Percentiles rank a stretch among this genome's conserved stretches.
These are phyloP conservation scores for Backusella mclennaniae DNA, from an alignment of 192 early-diverging fungal species.

Conservation along the genomic window DNA sequence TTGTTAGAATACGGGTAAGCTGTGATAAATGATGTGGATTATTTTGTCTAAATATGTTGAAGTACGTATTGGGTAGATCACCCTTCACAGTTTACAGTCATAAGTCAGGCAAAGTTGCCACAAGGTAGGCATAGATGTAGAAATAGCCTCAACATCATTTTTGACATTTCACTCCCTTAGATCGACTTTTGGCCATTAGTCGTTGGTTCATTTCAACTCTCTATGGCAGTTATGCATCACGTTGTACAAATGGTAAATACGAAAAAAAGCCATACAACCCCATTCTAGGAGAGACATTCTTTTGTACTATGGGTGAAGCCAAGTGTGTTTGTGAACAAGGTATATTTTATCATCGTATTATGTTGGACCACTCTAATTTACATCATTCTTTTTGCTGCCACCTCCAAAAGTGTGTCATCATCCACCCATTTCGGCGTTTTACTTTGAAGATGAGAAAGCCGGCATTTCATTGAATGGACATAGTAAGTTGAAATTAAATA, in stretches of 20 bases:
- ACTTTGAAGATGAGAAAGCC: constrained; percentile 60
- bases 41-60: not conserved
- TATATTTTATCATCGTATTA: not conserved
- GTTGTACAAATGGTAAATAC: constrained; percentile 60
- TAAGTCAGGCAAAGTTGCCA: constrained; percentile 50
- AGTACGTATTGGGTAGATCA: constrained; percentile 43
- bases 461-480: constrained; percentile 68
- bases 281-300: constrained; percentile 64
- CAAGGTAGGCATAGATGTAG: constrained; percentile 28
- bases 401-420: constrained; percentile 57
- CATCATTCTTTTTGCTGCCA: not conserved
- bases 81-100: constrained; percentile 53
- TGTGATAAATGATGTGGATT: not conserved
- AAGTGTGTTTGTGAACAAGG: constrained; percentile 63
- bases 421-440: constrained; percentile 70
- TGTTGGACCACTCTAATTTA: not conserved
- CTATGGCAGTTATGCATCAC: constrained; percentile 74
- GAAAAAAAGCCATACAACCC: constrained; percentile 76
- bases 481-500: constrained; percentile 25
- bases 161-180: constrained; percentile 29
- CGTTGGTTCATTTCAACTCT: constrained; percentile 84
- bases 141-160: too few relatives aligned
- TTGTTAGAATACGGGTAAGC: constrained; percentile 72
- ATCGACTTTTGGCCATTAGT: constrained; percentile 66
- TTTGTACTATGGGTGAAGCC: constrained; percentile 53